Percentiles rank a stretch among this genome's conserved stretches.
Evolutionary conservation across 2,329 filamentous ascomycete species (phyloP).

Genomic region (Pyrenophora seminiperda): DNA sequence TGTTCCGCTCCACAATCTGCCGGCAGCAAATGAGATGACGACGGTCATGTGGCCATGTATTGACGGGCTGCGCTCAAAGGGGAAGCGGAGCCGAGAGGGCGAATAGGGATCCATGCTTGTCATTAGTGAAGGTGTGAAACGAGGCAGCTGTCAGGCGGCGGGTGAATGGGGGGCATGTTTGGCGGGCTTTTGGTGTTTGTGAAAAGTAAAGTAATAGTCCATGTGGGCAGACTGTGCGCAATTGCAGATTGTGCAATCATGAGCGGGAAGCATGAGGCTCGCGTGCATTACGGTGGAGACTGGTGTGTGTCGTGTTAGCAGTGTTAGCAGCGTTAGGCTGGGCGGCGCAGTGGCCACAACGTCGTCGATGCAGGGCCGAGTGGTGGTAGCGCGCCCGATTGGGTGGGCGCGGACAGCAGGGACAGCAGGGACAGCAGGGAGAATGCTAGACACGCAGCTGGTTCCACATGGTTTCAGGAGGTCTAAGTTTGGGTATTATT

Average conservation of each 20-base stretch:
- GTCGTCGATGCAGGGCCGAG: slow-evolving; percentile 31
- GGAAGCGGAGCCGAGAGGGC: slow-evolving; percentile 26
- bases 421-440: slow-evolving; percentile 3
- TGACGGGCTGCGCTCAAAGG: slow-evolving; percentile 22
- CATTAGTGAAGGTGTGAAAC: slow-evolving; percentile 25
- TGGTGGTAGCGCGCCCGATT: slow-evolving; percentile 22
- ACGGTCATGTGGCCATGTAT: slow-evolving; percentile 25
- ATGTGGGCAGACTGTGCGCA: too few species aligned
- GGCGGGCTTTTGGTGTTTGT: neutral
- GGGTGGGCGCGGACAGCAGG: slow-evolving; percentile 1
- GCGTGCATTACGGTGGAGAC: neutral
- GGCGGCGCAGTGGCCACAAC: slow-evolving; percentile 21
- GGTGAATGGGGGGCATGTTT: neutral
- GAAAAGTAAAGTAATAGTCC: neutral
- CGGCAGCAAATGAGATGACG: slow-evolving; percentile 24
- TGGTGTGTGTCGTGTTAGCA: slow-evolving; percentile 10
- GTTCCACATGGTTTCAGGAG: slow-evolving; percentile 29
- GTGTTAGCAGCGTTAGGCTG: too few species aligned
- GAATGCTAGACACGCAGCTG: slow-evolving; percentile 26
- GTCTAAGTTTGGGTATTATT: slow-evolving; percentile 23
- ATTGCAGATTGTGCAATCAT: neutral
- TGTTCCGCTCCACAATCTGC: slow-evolving; percentile 17
- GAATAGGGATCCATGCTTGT: slow-evolving; percentile 3
- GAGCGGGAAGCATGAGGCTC: neutral
- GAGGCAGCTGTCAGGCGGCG: slow-evolving; percentile 10